phyloP scores from a whole-genome alignment of 2,329 filamentous ascomycete species.

The Daldinia sp. region DNA sequence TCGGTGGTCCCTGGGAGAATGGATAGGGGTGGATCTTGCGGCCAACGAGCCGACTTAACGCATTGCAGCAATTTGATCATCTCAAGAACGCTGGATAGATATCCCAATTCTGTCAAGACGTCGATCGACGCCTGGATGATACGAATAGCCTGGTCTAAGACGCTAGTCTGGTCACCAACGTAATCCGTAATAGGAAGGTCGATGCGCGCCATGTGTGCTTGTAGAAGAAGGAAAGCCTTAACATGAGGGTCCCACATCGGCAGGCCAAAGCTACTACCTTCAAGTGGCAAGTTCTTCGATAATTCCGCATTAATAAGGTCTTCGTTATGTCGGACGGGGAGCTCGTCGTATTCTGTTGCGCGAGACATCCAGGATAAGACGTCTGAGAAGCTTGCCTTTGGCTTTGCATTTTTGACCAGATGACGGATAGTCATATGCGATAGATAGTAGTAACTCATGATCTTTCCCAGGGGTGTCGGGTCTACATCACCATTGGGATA shows the following conservation, averaged over 20 bases:
- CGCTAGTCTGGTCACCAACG: conserved; percentile 88
- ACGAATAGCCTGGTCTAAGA: conserved; percentile 95
- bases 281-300: conserved; percentile 77
- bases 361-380: conserved; percentile 91
- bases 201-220: conserved; percentile 93
- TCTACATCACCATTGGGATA: conserved; percentile 90
- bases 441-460: conserved; percentile 99
- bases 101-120: conserved; percentile 88
- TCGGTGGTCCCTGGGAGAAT: conserved; percentile 78
- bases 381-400: conserved; percentile 79
- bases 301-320: conserved; percentile 95
- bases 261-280: conserved; percentile 68
- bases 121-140: conserved; percentile 96
- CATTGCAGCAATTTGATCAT: conserved; percentile 90
- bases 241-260: conserved; percentile 99
- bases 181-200: conserved; percentile 96
- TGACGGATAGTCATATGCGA: conserved; percentile 94
- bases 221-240: conserved; percentile 91
- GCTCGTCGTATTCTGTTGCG: conserved; percentile 95
- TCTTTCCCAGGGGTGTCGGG: conserved; percentile 90
- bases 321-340: conserved; percentile 97
- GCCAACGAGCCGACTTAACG: conserved; percentile 94
- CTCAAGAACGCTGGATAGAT: conserved; percentile 76
- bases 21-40: conserved; percentile 77
- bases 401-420: conserved; percentile 78